These are phyloP conservation scores for Candida sojae DNA, from an alignment of 1,139 yeast species.

Conservation along the genomic window DNA sequence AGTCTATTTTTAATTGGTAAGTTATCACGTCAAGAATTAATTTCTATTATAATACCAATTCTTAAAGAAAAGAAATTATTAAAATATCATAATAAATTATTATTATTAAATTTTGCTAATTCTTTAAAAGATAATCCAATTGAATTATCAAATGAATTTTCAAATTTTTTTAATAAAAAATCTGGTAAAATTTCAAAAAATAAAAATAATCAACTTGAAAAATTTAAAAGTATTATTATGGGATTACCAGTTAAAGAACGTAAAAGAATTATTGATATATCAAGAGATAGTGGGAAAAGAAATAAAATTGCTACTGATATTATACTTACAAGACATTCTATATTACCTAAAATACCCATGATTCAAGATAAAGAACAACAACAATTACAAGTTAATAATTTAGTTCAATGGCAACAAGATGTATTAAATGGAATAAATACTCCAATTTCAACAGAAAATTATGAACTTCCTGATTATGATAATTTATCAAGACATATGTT, in stretches of 20 bases:
- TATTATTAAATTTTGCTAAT: slow-evolving; percentile 81
- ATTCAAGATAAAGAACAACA: slow-evolving; percentile 59
- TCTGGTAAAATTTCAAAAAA: slow-evolving; percentile 46
- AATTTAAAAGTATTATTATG: slow-evolving; percentile 82
- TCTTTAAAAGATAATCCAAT: slow-evolving; percentile 70
- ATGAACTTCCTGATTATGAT: slow-evolving; percentile 81
- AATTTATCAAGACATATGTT: slow-evolving; percentile 68
- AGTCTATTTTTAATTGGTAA: slow-evolving; percentile 78
- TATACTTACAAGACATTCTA: slow-evolving; percentile 78
- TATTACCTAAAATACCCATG: slow-evolving; percentile 87
- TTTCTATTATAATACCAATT: slow-evolving; percentile 53
- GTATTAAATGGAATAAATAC: slow-evolving; percentile 87
- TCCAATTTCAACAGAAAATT: slow-evolving; percentile 76
- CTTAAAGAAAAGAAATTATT: slow-evolving; percentile 50
- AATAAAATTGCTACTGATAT: slow-evolving; percentile 77
- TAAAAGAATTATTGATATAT: slow-evolving; percentile 77
- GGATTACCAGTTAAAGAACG: slow-evolving; percentile 85
- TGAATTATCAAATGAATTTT: slow-evolving; percentile 50
- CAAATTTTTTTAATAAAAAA: slow-evolving; percentile 57
- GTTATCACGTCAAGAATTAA: slow-evolving; percentile 74
- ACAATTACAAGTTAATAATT: slow-evolving; percentile 52
- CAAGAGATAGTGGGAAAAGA: slow-evolving; percentile 78
- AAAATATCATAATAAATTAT: slow-evolving; percentile 75
- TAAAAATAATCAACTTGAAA: slow-evolving; percentile 69
- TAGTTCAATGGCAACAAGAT: slow-evolving; percentile 91